Evolutionary conservation across 2,329 filamentous ascomycete genomes (phyloP).

Genomic region (Aspergillus eucalypticola): DNA sequence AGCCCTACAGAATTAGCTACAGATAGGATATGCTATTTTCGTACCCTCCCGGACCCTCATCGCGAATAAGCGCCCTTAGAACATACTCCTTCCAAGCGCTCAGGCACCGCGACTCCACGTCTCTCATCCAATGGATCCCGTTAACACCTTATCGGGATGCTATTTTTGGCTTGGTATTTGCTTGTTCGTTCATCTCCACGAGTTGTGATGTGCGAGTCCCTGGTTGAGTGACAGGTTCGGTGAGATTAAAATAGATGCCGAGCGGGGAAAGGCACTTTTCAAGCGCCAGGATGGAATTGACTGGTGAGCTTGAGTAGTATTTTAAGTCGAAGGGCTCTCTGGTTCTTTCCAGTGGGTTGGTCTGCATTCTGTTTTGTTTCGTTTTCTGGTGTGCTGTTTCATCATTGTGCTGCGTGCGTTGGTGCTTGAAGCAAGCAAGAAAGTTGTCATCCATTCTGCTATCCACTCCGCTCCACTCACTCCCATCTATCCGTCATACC

Average conservation of each 20-base stretch:
- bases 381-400: neutral
- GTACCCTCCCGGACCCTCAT: neutral
- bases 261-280: neutral
- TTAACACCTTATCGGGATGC: neutral
- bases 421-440: neutral
- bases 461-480: neutral
- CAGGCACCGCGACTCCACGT: conserved; percentile 1
- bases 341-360: neutral
- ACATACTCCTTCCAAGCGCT: conserved; percentile 1
- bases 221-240: neutral
- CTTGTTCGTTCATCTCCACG: neutral
- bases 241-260: conserved; percentile 6
- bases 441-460: neutral
- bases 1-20: neutral
- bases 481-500: neutral
- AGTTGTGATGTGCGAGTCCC: neutral
- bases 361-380: neutral
- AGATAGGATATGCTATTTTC: neutral
- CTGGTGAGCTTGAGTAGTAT: neutral
- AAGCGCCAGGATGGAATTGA: neutral
- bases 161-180: neutral
- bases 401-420: neutral
- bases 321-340: conserved; percentile 2
- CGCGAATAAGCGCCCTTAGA: conserved; percentile 1
- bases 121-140: neutral